Percentiles rank a stretch among this genome's conserved stretches.
phyloP scores from a whole-genome alignment of 2,329 filamentous ascomycete genomes.

The Microsporum ferrugineum region DNA sequence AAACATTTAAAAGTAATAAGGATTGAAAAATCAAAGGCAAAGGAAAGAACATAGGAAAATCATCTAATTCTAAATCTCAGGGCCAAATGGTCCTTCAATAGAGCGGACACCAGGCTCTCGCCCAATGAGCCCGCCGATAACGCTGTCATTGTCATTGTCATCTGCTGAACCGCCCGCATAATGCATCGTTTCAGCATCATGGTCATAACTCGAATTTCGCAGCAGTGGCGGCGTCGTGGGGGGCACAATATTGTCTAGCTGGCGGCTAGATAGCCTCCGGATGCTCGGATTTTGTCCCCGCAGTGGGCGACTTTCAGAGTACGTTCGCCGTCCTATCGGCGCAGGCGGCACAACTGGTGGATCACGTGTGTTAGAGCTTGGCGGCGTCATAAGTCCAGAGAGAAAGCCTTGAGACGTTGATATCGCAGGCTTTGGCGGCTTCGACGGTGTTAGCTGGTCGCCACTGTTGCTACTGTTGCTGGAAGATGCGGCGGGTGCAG shows the following conservation, averaged over 20 bases:
- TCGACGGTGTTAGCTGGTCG: constrained; percentile 45
- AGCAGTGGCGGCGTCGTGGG: constrained; percentile 46
- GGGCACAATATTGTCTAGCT: constrained; percentile 21
- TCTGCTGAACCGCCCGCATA: constrained; percentile 40
- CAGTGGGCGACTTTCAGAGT: constrained; percentile 27
- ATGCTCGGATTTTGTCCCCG: constrained; percentile 20
- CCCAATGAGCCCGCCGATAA: constrained; percentile 19
- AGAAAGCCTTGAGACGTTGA: constrained; percentile 50
- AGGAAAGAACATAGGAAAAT: not conserved
- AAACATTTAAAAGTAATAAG: not conserved
- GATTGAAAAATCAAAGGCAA: not conserved
- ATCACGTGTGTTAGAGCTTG: constrained; percentile 56
- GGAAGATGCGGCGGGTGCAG: constrained; percentile 38
- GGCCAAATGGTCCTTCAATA: constrained; percentile 13
- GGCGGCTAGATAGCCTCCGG: constrained; percentile 22
- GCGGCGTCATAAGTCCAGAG: constrained; percentile 80
- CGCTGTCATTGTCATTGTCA: constrained; percentile 40
- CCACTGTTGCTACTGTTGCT: constrained; percentile 1
- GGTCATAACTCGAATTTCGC: constrained; percentile 46
- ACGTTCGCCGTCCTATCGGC: constrained; percentile 12
- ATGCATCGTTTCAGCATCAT: constrained; percentile 44
- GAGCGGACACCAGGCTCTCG: not conserved
- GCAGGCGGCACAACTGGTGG: constrained; percentile 19
- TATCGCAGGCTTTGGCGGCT: constrained; percentile 34
- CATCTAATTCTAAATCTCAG: constrained; percentile 10